Percentiles rank a stretch among this genome's conserved stretches.
Evolutionary conservation across 805 yeast species (phyloP).

Genomic region (Vanderwaltozyma verrucispora): DNA sequence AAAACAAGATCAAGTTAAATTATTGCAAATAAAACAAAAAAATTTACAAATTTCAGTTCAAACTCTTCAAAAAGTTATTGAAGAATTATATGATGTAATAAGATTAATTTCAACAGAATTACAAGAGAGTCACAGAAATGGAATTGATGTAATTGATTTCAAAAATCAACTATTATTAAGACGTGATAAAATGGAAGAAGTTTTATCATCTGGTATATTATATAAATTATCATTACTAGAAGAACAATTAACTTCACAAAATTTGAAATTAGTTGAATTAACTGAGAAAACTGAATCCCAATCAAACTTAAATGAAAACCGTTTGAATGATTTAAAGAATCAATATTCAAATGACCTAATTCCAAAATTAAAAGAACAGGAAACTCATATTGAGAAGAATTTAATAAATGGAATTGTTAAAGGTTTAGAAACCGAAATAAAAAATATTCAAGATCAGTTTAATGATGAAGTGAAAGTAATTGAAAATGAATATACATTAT

Average conservation of each 20-base stretch:
- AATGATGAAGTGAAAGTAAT: slow-evolving; percentile 45
- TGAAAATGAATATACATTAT: slow-evolving; percentile 41
- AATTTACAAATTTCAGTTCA: slow-evolving; percentile 46
- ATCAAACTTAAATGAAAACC: slow-evolving; percentile 36
- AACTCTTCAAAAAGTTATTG: slow-evolving; percentile 36
- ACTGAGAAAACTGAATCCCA: slow-evolving; percentile 35
- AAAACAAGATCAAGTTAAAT: slow-evolving; percentile 31
- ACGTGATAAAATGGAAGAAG: slow-evolving; percentile 33
- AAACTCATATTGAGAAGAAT: slow-evolving; percentile 34
- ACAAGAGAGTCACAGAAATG: slow-evolving; percentile 30
- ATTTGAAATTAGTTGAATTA: slow-evolving; percentile 39
- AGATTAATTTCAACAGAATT: slow-evolving; percentile 39
- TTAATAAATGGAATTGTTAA: slow-evolving; percentile 32
- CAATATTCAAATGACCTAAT: slow-evolving; percentile 40
- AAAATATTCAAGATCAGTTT: slow-evolving; percentile 33
- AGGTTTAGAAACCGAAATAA: slow-evolving; percentile 22
- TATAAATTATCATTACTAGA: slow-evolving; percentile 31
- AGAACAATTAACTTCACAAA: slow-evolving; percentile 41
- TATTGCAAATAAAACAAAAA: slow-evolving; percentile 38
- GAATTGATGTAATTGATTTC: slow-evolving; percentile 38
- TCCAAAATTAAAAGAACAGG: slow-evolving; percentile 39
- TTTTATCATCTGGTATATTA: slow-evolving; percentile 32
- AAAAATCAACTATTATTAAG: slow-evolving; percentile 36
- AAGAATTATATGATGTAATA: slow-evolving; percentile 22
- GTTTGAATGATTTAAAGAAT: slow-evolving; percentile 34